phyloP scores from a whole-genome alignment of 768 basidiomycete genomes.

The Rhodotorula paludigena region DNA sequence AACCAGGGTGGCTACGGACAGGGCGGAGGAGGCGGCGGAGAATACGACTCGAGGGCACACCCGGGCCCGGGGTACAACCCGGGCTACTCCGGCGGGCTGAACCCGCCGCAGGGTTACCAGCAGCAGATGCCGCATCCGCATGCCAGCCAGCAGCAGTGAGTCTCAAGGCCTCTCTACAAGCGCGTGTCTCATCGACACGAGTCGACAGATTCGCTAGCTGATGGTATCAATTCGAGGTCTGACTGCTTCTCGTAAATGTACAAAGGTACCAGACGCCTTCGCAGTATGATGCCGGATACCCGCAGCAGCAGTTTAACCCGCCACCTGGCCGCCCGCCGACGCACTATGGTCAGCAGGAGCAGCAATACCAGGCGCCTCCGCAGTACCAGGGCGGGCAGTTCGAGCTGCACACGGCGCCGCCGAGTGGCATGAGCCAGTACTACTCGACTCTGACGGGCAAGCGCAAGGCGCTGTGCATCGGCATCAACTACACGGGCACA shows the following conservation, averaged over 20 bases:
- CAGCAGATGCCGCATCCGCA: constrained; percentile 31
- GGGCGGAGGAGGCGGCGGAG: background rate
- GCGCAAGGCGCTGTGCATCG: constrained; percentile 84
- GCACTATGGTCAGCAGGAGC: constrained; percentile 25
- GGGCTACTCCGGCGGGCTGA: background rate
- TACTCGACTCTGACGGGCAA: constrained; percentile 55
- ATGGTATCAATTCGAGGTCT: no score
- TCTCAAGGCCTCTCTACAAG: background rate
- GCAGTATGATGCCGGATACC: background rate
- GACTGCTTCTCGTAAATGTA: no score
- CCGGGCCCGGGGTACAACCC: constrained; percentile 3
- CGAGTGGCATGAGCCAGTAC: constrained; percentile 21
- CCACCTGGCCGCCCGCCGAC: constrained; percentile 25
- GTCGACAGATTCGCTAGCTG: no score
- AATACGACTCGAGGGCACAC: constrained; percentile 6
- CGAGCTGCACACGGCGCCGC: constrained; percentile 34
- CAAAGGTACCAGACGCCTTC: constrained; percentile 24
- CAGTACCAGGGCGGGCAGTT: constrained; percentile 39
- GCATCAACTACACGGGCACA: constrained; percentile 71
- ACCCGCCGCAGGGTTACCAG: background rate
- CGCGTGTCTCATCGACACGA: no score
- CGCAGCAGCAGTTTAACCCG: constrained; percentile 14
- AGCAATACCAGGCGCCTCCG: constrained; percentile 25
- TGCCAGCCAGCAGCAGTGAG: constrained; percentile 21
- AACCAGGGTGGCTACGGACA: background rate